Conservation (phyloP, 352 stramenopile species). For the Halophytophthora batemanensis region DNA sequence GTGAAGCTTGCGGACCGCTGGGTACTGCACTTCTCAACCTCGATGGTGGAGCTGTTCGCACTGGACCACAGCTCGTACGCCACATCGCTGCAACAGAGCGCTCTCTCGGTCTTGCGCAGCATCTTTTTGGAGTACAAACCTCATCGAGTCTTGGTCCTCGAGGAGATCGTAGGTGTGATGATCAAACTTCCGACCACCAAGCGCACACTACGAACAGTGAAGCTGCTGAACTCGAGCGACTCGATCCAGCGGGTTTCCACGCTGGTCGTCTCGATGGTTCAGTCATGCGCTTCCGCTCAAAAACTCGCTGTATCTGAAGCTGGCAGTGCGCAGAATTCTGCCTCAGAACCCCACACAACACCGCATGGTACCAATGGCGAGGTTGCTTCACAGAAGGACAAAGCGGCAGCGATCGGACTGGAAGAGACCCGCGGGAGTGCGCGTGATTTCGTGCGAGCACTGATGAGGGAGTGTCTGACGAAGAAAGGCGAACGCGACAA, state of each 20-base stretch:
- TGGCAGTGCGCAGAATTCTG: conserved; percentile 5
- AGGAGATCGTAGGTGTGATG: conserved; percentile 72
- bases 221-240: conserved; percentile 46
- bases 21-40: conserved; percentile 68
- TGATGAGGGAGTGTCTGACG: conserved; percentile 80
- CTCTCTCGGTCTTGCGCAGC: conserved; percentile 47
- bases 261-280: conserved; percentile 59
- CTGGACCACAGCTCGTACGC: conserved; percentile 64
- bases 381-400: conserved; percentile 8
- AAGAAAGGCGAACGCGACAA: conserved; percentile 78
- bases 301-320: conserved; percentile 5
- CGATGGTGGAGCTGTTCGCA: conserved; percentile 66
- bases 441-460: conserved; percentile 34
- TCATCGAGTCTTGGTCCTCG: conserved; percentile 60
- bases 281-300: conserved; percentile 32
- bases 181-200: conserved; percentile 76
- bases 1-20: conserved; percentile 79
- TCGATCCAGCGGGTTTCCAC: conserved; percentile 70
- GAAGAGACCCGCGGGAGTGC: conserved; percentile 36
- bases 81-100: conserved; percentile 60
- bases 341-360: conserved; percentile 12
- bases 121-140: conserved; percentile 67
- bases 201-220: conserved; percentile 64
- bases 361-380: conserved; percentile 18
- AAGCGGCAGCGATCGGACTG: conserved; percentile 14